phyloP scores from a whole-genome alignment of 176 grass and related monocot species.

The Oryza australiensis region DNA sequence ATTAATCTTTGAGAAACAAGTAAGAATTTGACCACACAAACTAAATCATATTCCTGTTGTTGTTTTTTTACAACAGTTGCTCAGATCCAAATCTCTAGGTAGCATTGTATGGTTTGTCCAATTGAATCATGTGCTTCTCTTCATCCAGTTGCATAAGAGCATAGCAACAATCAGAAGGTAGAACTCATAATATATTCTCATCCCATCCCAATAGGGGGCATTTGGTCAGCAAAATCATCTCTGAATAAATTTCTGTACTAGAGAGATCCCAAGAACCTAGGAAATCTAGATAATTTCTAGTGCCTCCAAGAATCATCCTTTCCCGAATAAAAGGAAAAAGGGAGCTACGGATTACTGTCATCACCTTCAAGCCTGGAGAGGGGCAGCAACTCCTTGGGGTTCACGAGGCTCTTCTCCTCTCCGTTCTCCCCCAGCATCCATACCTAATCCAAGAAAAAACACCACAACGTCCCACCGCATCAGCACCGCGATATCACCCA shows the following conservation, averaged over 20 bases:
- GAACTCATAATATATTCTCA: not conserved
- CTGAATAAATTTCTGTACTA: not conserved
- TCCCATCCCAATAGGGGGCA: not conserved
- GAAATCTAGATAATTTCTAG: not conserved
- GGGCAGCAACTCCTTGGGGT: constrained; percentile 49
- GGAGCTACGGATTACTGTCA: not conserved
- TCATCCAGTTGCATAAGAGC: not conserved
- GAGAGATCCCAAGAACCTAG: not conserved
- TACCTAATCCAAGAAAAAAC: constrained; percentile 38
- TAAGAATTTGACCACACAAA: not conserved
- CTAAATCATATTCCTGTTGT: too few species aligned
- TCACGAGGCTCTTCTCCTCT: constrained; percentile 56
- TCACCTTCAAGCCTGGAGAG: constrained; percentile 72
- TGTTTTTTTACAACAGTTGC: not conserved
- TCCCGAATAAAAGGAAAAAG: not conserved
- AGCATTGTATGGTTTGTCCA: not conserved
- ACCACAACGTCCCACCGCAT: not conserved
- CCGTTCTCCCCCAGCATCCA: constrained; percentile 74
- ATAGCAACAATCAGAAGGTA: not conserved
- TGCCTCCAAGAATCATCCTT: not conserved
- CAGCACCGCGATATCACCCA: not conserved
- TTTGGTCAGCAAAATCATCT: not conserved
- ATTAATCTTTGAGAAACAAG: too few species aligned
- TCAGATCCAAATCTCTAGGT: not conserved
- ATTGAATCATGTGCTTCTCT: not conserved